phyloP scores from a whole-genome alignment of 2,329 filamentous ascomycete genomes.

The Cercospora nicotianae region DNA sequence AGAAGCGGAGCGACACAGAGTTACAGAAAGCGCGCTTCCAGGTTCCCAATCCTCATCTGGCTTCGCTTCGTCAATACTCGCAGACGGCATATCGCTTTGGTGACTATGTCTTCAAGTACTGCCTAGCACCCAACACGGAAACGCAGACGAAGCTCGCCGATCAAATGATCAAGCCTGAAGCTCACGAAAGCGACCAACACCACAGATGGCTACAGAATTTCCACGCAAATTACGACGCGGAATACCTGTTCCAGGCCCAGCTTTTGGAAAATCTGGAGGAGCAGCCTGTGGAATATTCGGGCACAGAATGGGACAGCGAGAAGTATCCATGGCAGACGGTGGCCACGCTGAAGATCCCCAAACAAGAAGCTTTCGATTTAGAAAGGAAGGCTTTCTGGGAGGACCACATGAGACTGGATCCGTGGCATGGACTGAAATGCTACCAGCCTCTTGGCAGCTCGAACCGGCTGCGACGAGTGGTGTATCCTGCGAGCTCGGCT shows the following conservation, averaged over 20 bases:
- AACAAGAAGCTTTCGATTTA: constrained; percentile 46
- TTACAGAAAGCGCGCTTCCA: constrained; percentile 45
- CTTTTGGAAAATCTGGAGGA: constrained; percentile 50
- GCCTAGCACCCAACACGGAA: constrained; percentile 45
- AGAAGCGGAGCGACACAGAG: constrained; percentile 41
- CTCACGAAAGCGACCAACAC: constrained; percentile 40
- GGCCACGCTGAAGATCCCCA: constrained; percentile 43
- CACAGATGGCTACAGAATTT: constrained; percentile 45
- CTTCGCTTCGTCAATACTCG: constrained; percentile 45
- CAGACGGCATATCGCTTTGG: constrained; percentile 53
- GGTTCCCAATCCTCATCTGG: constrained; percentile 45
- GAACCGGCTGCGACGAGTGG: constrained; percentile 44
- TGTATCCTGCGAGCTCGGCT: constrained; percentile 43
- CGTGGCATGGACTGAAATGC: constrained; percentile 46
- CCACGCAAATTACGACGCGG: constrained; percentile 42
- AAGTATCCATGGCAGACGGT: constrained; percentile 53
- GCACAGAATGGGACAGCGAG: constrained; percentile 48
- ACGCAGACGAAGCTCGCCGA: constrained; percentile 45
- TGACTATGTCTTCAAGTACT: constrained; percentile 51
- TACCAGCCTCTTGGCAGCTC: constrained; percentile 44
- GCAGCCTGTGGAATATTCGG: constrained; percentile 49
- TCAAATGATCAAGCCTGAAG: constrained; percentile 42
- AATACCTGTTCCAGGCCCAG: constrained; percentile 51
- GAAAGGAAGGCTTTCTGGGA: constrained; percentile 48
- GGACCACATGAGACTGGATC: constrained; percentile 47